These are phyloP conservation scores for Ophiocytium majus DNA, from an alignment of 352 stramenopile genomes.

Conservation along the genomic window DNA sequence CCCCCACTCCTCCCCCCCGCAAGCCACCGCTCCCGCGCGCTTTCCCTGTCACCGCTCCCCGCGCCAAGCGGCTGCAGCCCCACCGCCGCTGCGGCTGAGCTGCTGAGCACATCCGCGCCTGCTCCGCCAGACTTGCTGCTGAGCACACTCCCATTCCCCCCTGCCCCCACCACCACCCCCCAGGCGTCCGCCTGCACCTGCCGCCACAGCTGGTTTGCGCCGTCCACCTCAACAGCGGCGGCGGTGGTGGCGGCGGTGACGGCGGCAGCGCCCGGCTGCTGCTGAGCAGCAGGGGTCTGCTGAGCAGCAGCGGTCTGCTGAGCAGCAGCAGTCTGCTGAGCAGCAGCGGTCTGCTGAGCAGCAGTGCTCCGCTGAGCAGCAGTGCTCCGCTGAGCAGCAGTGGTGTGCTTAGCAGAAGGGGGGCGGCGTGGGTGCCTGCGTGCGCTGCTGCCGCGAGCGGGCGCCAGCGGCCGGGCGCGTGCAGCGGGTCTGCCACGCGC, in stretches of 20 bases:
- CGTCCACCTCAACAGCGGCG: background rate
- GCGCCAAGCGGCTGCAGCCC: conserved; percentile 8
- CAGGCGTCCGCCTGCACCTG: background rate
- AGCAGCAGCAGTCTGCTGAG: no score
- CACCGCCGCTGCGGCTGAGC: background rate
- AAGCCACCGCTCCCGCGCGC: conserved; percentile 39
- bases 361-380: no score
- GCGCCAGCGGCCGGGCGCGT: background rate
- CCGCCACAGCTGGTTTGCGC: conserved; percentile 23
- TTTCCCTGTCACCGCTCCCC: conserved; percentile 38
- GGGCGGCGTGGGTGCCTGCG: no score
- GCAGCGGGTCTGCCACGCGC: background rate
- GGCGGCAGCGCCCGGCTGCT: no score
- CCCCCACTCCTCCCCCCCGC: conserved; percentile 17
- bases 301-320: no score
- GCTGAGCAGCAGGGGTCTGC: no score
- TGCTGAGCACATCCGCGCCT: background rate
- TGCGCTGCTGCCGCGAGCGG: no score
- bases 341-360: no score
- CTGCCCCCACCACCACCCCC: background rate
- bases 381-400: no score
- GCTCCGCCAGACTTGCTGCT: background rate
- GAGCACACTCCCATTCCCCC: background rate
- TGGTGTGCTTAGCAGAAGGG: no score
- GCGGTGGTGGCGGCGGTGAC: no score